Evolutionary conservation across 768 basidiomycete species (phyloP).

Genomic region (Phlebiopsis flavidoalba): DNA sequence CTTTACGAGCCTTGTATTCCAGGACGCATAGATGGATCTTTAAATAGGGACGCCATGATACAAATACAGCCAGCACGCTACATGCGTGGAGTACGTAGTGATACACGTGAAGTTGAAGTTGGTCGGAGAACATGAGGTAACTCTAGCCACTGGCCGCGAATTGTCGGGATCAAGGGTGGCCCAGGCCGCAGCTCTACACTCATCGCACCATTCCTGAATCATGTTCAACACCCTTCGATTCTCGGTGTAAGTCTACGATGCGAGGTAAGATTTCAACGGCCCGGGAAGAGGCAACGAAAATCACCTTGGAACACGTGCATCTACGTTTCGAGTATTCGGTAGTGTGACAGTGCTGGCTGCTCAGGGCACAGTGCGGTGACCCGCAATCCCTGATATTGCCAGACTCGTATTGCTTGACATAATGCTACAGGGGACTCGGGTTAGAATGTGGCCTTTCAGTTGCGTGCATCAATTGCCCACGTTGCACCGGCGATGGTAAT

Average conservation of each 20-base stretch:
- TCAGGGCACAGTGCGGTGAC: constrained; percentile 20
- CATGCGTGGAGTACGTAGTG: not conserved
- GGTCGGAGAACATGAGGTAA: not conserved
- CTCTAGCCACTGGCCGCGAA: constrained; percentile 8
- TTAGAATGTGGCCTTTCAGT: not conserved
- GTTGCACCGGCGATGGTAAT: constrained; percentile 26
- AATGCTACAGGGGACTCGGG: constrained; percentile 15
- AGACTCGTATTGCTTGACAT: constrained; percentile 25
- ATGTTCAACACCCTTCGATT: constrained; percentile 22
- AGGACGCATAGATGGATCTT: not conserved
- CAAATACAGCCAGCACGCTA: not conserved
- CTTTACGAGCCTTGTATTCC: too few relatives aligned
- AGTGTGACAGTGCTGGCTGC: constrained; percentile 22
- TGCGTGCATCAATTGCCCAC: constrained; percentile 7
- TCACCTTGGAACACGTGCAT: constrained; percentile 21
- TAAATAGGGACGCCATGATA: not conserved
- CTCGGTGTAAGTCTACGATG: constrained; percentile 18
- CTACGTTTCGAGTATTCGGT: not conserved
- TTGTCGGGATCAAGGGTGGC: constrained; percentile 16
- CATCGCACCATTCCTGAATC: constrained; percentile 22
- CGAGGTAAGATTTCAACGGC: not conserved
- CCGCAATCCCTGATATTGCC: constrained; percentile 24
- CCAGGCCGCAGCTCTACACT: constrained; percentile 22
- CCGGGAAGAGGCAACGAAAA: not conserved
- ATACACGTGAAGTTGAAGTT: not conserved